These are phyloP conservation scores for Karstenula rhodostoma DNA, from an alignment of 2,329 filamentous ascomycete species.

Conservation along the genomic window DNA sequence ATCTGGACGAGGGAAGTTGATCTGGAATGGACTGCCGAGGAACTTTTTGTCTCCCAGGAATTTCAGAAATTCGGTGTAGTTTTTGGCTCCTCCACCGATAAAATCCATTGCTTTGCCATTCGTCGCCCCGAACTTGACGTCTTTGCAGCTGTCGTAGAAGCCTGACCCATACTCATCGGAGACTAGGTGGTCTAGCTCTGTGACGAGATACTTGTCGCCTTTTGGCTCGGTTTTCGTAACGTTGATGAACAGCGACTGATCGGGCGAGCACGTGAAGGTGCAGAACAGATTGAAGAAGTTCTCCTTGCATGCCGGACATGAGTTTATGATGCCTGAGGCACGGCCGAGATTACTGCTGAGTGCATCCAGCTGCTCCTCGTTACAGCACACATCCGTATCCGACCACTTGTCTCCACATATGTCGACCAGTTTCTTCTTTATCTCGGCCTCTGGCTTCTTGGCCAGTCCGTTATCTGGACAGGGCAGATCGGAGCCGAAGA, in stretches of 20 bases:
- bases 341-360: constrained; percentile 86
- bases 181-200: constrained; percentile 88
- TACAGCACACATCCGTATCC: constrained; percentile 84
- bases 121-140: constrained; percentile 96
- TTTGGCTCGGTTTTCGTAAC: constrained; percentile 77
- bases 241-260: constrained; percentile 95
- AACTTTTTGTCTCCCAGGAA: constrained; percentile 93
- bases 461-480: constrained; percentile 92
- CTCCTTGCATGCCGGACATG: constrained; percentile 94
- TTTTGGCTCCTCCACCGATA: constrained; percentile 93
- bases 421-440: constrained; percentile 79
- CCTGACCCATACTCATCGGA: constrained; percentile 83
- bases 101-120: constrained; percentile 94
- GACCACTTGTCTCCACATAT: constrained; percentile 91
- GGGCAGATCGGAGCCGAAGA: constrained; percentile 88
- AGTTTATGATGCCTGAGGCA: constrained; percentile 86
- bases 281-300: constrained; percentile 99
- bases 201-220: constrained; percentile 72
- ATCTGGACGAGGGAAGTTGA: constrained; percentile 79
- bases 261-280: constrained; percentile 96
- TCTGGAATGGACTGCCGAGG: constrained; percentile 95
- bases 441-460: constrained; percentile 72
- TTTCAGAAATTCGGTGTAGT: constrained; percentile 85
- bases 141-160: constrained; percentile 97
- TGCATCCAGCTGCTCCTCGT: constrained; percentile 78